Percentiles rank a stretch among this genome's conserved stretches.
phyloP scores from a whole-genome alignment of 2,329 filamentous ascomycete species.

The Colletotrichum zoysiae region DNA sequence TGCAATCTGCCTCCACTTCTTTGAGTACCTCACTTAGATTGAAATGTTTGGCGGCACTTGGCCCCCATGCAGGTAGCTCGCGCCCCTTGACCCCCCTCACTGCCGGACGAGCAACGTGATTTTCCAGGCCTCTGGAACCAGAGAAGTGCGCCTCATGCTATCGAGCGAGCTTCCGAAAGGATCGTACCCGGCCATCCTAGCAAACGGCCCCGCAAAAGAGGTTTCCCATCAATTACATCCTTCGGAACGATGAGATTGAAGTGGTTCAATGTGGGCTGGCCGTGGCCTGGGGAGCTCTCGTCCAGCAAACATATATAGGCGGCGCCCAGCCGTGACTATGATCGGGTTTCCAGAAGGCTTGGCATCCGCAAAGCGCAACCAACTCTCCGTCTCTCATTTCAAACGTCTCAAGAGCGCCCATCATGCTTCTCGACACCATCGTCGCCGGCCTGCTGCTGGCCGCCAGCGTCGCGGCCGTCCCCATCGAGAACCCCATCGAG shows the following conservation, averaged over 20 bases:
- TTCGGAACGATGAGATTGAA: slow-evolving; percentile 29
- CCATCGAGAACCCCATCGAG: slow-evolving; percentile 53
- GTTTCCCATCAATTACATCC: slow-evolving; percentile 14
- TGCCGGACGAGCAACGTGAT: slow-evolving; percentile 9
- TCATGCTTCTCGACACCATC: slow-evolving; percentile 47
- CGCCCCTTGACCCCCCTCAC: slow-evolving; percentile 15
- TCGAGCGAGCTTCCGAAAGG: slow-evolving; percentile 23
- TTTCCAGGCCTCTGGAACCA: slow-evolving; percentile 23
- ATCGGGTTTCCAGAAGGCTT: background rate
- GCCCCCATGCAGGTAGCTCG: background rate
- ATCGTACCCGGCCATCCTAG: background rate
- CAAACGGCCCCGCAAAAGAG: slow-evolving; percentile 20
- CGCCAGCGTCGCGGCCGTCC: slow-evolving; percentile 48
- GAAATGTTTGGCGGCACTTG: background rate
- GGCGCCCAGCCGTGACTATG: background rate
- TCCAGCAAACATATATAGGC: slow-evolving; percentile 23
- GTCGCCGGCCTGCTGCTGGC: slow-evolving; percentile 47
- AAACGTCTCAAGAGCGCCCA: slow-evolving; percentile 11
- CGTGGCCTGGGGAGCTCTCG: background rate
- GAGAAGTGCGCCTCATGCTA: slow-evolving; percentile 8
- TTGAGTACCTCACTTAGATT: slow-evolving; percentile 25
- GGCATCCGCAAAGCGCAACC: background rate
- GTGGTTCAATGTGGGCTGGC: slow-evolving; percentile 30
- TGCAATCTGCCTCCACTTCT: slow-evolving; percentile 12
- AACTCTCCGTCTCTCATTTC: background rate